These are phyloP conservation scores for Nelumbo lutea DNA, from an alignment of 164 flowering plant genomes.

Conservation along the genomic window DNA sequence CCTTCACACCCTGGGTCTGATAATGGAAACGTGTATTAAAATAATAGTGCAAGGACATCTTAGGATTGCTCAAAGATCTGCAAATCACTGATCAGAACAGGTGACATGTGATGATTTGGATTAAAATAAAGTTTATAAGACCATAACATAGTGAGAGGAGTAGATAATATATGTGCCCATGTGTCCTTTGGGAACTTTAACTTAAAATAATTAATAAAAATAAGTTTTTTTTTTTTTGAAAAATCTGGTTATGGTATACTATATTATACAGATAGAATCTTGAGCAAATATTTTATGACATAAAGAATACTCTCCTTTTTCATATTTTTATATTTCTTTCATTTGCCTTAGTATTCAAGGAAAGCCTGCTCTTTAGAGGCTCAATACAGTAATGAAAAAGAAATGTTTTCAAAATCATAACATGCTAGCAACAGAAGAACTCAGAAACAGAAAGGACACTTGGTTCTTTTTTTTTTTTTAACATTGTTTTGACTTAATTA, in stretches of 20 bases:
- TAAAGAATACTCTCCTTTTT: not conserved
- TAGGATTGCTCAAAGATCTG: no score
- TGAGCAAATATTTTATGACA: not conserved
- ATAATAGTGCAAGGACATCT: not conserved
- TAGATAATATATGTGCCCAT: no score
- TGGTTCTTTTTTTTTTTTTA: not conserved
- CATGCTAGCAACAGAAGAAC: not conserved
- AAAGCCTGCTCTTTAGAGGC: not conserved
- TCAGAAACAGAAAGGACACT: not conserved
- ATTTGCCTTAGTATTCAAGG: not conserved
- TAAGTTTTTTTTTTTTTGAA: no score
- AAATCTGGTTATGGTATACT: no score
- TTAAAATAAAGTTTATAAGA: no score
- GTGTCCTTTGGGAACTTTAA: no score
- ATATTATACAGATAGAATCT: no score
- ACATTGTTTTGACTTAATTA: not conserved
- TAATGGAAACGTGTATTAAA: not conserved
- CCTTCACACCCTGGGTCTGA: constrained; percentile 23
- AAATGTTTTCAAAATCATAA: not conserved
- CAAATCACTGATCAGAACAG: no score
- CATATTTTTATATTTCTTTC: not conserved
- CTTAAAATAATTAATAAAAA: no score
- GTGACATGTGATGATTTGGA: no score
- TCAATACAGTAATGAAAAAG: no score
- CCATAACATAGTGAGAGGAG: no score